Evolutionary conservation across 495 filamentous ascomycete species (phyloP).

Genomic region (Penicillium daleae): DNA sequence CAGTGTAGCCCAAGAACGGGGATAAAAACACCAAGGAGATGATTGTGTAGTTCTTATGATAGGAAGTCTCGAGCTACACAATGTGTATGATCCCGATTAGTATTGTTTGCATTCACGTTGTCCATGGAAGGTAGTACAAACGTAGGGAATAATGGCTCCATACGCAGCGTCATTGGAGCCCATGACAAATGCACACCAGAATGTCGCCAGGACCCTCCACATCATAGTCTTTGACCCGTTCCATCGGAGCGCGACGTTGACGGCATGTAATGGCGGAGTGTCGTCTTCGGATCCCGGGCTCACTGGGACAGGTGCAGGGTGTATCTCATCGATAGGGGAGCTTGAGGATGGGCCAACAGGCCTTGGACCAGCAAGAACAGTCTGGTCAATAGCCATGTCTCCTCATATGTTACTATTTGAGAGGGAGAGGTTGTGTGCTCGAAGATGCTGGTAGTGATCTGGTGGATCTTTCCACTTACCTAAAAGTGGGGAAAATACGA

Average conservation of each 20-base stretch:
- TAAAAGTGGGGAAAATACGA: neutral
- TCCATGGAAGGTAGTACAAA: slow-evolving; percentile 13
- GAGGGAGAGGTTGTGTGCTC: neutral
- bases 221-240: slow-evolving; percentile 30
- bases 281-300: slow-evolving; percentile 4
- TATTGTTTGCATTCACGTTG: neutral
- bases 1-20: slow-evolving; percentile 58
- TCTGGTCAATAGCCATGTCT: neutral
- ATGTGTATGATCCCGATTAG: neutral
- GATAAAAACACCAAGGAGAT: slow-evolving; percentile 64
- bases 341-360: neutral
- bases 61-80: slow-evolving; percentile 57
- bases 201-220: slow-evolving; percentile 27
- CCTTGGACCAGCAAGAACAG: neutral
- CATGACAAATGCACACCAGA: slow-evolving; percentile 56
- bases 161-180: slow-evolving; percentile 77
- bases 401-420: neutral
- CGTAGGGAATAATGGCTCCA: slow-evolving; percentile 60
- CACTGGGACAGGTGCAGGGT: neutral
- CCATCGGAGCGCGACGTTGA: slow-evolving; percentile 26
- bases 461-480: neutral
- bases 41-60: slow-evolving; percentile 54
- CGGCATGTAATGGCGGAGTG: slow-evolving; percentile 21
- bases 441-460: neutral
- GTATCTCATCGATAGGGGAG: neutral